phyloP scores from a whole-genome alignment of 225 moss, liverwort and hornwort genomes.

The Physcomitrium patens region DNA sequence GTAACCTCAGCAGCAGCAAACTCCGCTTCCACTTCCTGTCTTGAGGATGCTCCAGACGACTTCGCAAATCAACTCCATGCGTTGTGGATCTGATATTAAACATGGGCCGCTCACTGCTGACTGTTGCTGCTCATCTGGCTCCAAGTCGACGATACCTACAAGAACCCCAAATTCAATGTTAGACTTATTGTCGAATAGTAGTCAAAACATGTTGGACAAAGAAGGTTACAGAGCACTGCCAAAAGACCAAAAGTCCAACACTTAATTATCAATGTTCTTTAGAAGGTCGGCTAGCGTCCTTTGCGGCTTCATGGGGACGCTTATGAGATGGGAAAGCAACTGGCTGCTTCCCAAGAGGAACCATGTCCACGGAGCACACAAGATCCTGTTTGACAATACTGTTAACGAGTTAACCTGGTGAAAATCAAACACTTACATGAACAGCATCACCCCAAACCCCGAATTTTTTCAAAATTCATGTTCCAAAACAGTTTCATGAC shows the following conservation, averaged over 20 bases:
- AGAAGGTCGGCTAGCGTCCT: slow-evolving; percentile 43
- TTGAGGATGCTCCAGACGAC: slow-evolving; percentile 26
- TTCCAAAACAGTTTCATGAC: too few species aligned
- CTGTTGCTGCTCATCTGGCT: slow-evolving; percentile 73
- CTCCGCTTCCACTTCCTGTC: slow-evolving; percentile 37
- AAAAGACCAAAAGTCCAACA: neutral
- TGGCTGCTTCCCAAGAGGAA: slow-evolving; percentile 87
- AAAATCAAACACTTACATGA: neutral
- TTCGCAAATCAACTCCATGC: slow-evolving; percentile 38
- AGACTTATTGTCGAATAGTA: neutral
- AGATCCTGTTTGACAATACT: slow-evolving; percentile 66
- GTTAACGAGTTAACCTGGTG: slow-evolving; percentile 5
- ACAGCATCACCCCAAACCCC: neutral
- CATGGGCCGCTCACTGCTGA: slow-evolving; percentile 54
- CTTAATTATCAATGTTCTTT: slow-evolving; percentile 30
- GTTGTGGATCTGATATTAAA: slow-evolving; percentile 46
- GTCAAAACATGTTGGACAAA: neutral
- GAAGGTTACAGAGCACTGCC: neutral
- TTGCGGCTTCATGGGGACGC: slow-evolving; percentile 75
- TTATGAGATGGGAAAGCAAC: slow-evolving; percentile 86
- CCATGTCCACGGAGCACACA: slow-evolving; percentile 90
- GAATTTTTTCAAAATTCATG: too few species aligned
- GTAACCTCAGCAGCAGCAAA: slow-evolving; percentile 40
- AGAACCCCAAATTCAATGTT: slow-evolving; percentile 22
- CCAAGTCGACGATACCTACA: slow-evolving; percentile 51